Conservation (phyloP, 176 grass and related monocot genomes). For the Oryza punctata region DNA sequence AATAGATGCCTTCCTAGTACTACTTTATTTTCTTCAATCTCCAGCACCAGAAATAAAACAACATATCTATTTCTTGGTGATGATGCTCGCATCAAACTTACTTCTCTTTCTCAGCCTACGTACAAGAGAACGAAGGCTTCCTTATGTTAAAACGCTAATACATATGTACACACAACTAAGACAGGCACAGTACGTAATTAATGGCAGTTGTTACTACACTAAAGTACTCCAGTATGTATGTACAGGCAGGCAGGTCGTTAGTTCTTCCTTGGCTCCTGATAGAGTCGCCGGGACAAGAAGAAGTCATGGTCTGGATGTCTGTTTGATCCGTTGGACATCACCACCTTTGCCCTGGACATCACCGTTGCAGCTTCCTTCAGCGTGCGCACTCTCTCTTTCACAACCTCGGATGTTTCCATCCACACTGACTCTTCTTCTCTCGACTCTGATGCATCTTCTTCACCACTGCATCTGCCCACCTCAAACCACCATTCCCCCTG, state of each 20-base stretch:
- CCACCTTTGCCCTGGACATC: constrained; percentile 60
- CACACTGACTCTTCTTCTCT: background rate
- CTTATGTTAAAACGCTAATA: background rate
- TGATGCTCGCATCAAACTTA: background rate
- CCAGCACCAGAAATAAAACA: background rate
- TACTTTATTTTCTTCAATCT: background rate
- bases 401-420: constrained; percentile 1
- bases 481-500: constrained; percentile 86
- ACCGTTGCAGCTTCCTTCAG: constrained; percentile 49
- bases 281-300: constrained; percentile 53
- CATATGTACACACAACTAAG: background rate
- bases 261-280: background rate
- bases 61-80: background rate
- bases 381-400: constrained; percentile 55
- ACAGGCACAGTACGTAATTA: background rate
- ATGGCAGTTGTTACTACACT: too few species aligned
- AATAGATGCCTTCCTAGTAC: background rate
- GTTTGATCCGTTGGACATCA: constrained; percentile 19
- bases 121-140: background rate
- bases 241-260: background rate
- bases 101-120: background rate
- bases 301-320: constrained; percentile 76
- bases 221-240: background rate
- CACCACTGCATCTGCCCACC: background rate
- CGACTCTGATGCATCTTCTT: background rate